Evolutionary conservation across 108 stramenopile genomes (phyloP).

Genomic region (Poteriospumella lacustris): DNA sequence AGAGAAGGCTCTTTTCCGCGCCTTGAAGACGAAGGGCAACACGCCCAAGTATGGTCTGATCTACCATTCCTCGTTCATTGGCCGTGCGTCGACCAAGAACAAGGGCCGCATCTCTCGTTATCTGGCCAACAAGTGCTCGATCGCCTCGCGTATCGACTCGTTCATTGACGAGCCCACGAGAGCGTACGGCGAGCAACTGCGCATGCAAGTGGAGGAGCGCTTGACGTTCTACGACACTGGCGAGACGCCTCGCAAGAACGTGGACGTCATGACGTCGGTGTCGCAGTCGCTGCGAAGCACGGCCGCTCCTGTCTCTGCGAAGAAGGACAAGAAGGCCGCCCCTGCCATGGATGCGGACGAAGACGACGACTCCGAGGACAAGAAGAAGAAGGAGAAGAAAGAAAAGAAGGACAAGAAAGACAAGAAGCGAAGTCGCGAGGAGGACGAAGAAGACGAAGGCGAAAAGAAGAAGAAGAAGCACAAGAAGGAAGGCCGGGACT

Average conservation of each 20-base stretch:
- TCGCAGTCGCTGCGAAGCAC: slow-evolving; percentile 64
- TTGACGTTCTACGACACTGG: slow-evolving; percentile 98
- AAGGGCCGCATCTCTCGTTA: slow-evolving; percentile 98
- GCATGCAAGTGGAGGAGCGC: slow-evolving; percentile 98
- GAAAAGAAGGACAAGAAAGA: slow-evolving; percentile 48
- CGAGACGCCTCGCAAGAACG: slow-evolving; percentile 88
- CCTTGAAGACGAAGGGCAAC: slow-evolving; percentile 98
- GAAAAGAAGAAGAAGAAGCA: slow-evolving; percentile 43
- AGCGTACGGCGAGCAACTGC: slow-evolving; percentile 87
- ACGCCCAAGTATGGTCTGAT: slow-evolving; percentile 99
- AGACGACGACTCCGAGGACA: slow-evolving; percentile 37
- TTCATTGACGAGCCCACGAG: slow-evolving; percentile 75
- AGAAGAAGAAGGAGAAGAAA: slow-evolving; percentile 56
- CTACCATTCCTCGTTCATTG: slow-evolving; percentile 96
- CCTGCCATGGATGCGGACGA: slow-evolving; percentile 34
- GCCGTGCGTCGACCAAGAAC: slow-evolving; percentile 97
- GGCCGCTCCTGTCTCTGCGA: background rate
- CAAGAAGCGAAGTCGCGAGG: slow-evolving; percentile 3
- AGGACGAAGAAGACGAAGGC: slow-evolving; percentile 4
- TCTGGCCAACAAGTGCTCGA: slow-evolving; percentile 98
- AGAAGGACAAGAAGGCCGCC: slow-evolving; percentile 44
- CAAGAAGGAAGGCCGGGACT: too few relatives aligned
- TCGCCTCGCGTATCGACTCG: slow-evolving; percentile 96
- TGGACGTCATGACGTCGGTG: slow-evolving; percentile 95
- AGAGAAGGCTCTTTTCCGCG: slow-evolving; percentile 99